Evolutionary conservation across 495 filamentous ascomycete genomes (phyloP).

Genomic region (Penicillium cosmopolitanum): DNA sequence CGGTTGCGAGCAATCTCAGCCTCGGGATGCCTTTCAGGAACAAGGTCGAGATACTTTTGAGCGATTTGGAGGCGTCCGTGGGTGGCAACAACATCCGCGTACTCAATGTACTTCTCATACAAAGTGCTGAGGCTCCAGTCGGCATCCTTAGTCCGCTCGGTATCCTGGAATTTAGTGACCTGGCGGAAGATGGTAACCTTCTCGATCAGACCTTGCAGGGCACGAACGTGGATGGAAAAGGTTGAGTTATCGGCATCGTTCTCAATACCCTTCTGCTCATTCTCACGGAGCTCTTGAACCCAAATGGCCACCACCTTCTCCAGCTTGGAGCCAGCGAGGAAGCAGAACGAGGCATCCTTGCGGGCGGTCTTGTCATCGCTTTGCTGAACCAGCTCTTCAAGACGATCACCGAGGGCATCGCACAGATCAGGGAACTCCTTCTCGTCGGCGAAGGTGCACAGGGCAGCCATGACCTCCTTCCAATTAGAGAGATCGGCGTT

Average conservation of each 20-base stretch:
- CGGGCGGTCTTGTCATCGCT: conserved; percentile 58
- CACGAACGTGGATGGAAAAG: conserved; percentile 89
- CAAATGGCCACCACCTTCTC: conserved; percentile 96
- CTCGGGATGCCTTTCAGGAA: conserved; percentile 83
- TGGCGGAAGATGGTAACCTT: conserved; percentile 98
- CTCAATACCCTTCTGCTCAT: conserved; percentile 73
- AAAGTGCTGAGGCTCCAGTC: conserved; percentile 89
- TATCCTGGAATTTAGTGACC: conserved; percentile 87
- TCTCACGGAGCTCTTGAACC: conserved; percentile 83
- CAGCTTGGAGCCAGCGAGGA: conserved; percentile 89
- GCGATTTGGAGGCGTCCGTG: conserved; percentile 86
- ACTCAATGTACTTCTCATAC: conserved; percentile 96
- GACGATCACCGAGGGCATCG: conserved; percentile 89
- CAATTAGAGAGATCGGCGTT: conserved; percentile 91
- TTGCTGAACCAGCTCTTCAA: conserved; percentile 68
- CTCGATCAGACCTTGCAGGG: conserved; percentile 91
- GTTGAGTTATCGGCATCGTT: conserved; percentile 69
- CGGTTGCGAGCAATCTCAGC: conserved; percentile 87
- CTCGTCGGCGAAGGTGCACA: conserved; percentile 92
- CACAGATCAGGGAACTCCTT: conserved; percentile 95
- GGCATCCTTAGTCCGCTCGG: conserved; percentile 64
- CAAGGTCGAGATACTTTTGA: conserved; percentile 87
- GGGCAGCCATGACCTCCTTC: conserved; percentile 94
- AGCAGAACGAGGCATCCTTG: conserved; percentile 95
- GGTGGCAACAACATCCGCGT: conserved; percentile 90